Conservation (phyloP, 2,329 filamentous ascomycete species). For the Apiospora arundinis region DNA sequence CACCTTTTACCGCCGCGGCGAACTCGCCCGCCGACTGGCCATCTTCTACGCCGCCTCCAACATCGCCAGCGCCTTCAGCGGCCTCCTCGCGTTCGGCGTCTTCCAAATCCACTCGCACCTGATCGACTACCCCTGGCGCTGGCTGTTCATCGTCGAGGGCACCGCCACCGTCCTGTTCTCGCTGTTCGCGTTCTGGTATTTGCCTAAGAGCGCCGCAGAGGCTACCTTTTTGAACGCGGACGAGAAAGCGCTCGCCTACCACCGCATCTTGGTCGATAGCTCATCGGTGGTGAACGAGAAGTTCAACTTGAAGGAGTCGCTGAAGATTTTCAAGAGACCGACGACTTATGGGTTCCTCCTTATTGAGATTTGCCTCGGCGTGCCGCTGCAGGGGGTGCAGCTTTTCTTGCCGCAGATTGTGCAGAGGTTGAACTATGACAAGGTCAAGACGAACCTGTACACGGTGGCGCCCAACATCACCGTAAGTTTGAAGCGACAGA, state of each 20-base stretch:
- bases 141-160: conserved; percentile 57
- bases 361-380: conserved; percentile 65
- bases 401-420: conserved; percentile 64
- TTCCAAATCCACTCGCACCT: conserved; percentile 52
- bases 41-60: conserved; percentile 79
- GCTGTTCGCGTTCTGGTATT: conserved; percentile 71
- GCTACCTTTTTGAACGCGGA: conserved; percentile 70
- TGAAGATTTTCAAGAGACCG: conserved; percentile 58
- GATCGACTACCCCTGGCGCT: conserved; percentile 50
- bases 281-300: conserved; percentile 65
- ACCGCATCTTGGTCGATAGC: conserved; percentile 78
- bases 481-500: background rate
- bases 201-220: conserved; percentile 68
- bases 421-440: conserved; percentile 52
- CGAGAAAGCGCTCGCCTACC: conserved; percentile 72
- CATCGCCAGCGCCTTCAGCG: conserved; percentile 68
- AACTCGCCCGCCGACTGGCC: conserved; percentile 72
- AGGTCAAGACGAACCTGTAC: conserved; percentile 75
- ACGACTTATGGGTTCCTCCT: conserved; percentile 56
- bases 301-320: conserved; percentile 56
- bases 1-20: conserved; percentile 73
- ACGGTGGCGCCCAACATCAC: conserved; percentile 80
- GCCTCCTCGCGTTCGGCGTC: conserved; percentile 54
- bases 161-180: conserved; percentile 65
- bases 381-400: conserved; percentile 61